phyloP scores from a whole-genome alignment of 2,329 filamentous ascomycete species.

The Claviceps humidiphila region DNA sequence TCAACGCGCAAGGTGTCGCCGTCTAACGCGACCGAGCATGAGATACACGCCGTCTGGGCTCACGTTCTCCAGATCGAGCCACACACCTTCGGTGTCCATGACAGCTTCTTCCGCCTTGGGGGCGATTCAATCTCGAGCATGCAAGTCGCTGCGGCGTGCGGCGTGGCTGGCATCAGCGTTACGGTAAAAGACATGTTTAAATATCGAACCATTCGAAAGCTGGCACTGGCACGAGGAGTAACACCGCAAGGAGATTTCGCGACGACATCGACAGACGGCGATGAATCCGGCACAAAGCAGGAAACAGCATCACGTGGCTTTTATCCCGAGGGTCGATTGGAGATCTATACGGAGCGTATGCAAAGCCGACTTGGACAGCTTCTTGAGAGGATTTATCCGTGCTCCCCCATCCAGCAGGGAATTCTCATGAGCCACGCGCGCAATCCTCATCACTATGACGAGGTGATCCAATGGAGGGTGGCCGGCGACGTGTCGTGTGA shows the following conservation, averaged over 20 bases:
- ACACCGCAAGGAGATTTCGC: background rate
- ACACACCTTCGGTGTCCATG: background rate
- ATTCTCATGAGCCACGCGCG: constrained; percentile 20
- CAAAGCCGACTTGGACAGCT: background rate
- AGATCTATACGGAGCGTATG: background rate
- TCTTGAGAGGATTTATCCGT: constrained; percentile 22
- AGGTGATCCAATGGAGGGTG: background rate
- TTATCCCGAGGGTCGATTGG: background rate
- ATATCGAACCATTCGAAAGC: background rate
- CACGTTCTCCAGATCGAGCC: background rate
- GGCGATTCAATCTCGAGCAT: background rate
- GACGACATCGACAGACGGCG: too few species aligned
- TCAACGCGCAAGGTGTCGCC: background rate
- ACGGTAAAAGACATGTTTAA: background rate
- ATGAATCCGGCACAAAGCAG: too few species aligned
- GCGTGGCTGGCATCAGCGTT: background rate
- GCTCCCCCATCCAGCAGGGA: constrained; percentile 23
- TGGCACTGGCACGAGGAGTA: background rate
- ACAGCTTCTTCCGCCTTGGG: background rate
- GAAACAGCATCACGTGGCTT: background rate
- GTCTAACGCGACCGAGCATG: background rate
- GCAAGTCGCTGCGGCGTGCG: background rate
- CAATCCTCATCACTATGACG: constrained; percentile 5
- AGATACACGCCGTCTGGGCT: background rate
- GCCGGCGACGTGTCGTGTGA: background rate